Evolutionary conservation across 164 flowering plant genomes (phyloP).

Genomic region (Hamamelis virginiana): DNA sequence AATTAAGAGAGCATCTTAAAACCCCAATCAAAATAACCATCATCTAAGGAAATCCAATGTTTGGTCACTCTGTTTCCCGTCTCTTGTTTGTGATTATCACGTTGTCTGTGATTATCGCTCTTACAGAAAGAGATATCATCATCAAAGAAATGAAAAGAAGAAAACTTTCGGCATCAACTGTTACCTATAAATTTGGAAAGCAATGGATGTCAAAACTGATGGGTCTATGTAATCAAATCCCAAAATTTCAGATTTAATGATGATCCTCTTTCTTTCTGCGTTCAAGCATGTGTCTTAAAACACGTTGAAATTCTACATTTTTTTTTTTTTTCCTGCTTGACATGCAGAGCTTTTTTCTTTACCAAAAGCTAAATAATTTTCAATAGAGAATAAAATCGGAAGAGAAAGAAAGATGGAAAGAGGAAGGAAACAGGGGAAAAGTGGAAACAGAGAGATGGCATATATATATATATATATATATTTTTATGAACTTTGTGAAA

Average conservation of each 20-base stretch:
- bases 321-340: background rate
- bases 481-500: slow-evolving; percentile 9
- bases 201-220: slow-evolving; percentile 1
- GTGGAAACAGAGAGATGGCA: background rate
- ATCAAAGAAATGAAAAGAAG: background rate
- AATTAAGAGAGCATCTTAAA: background rate
- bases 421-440: slow-evolving; percentile 5
- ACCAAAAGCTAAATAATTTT: slow-evolving; percentile 22
- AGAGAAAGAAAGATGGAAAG: slow-evolving; percentile 7
- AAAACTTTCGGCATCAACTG: slow-evolving; percentile 14
- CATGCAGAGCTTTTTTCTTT: slow-evolving; percentile 6
- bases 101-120: slow-evolving; percentile 3
- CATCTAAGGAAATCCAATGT: slow-evolving; percentile 10
- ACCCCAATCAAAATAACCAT: slow-evolving; percentile 9
- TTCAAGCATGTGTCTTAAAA: background rate
- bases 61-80: slow-evolving; percentile 5
- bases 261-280: background rate
- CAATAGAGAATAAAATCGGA: background rate
- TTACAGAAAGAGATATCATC: slow-evolving; percentile 8
- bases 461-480: too few relatives aligned
- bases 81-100: slow-evolving; percentile 7
- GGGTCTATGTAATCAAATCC: slow-evolving; percentile 9
- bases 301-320: slow-evolving; percentile 1
- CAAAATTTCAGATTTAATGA: slow-evolving; percentile 2
- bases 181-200: slow-evolving; percentile 7